Evolutionary conservation across 2,329 filamentous ascomycete species (phyloP).

Genomic region (Onygena corvina): DNA sequence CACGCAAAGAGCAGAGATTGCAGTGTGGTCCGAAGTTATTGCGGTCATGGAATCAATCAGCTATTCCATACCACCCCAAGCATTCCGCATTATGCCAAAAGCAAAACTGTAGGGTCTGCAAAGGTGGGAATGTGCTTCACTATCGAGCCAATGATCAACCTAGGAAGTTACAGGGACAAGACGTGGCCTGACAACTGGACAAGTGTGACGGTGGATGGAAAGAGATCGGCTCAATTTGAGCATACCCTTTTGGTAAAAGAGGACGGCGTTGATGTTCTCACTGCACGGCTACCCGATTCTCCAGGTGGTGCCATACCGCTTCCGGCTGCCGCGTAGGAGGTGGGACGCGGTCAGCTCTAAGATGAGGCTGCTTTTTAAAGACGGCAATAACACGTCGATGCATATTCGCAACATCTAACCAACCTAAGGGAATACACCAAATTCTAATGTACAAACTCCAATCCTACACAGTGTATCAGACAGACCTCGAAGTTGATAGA

Average conservation of each 20-base stretch:
- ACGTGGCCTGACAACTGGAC: constrained; percentile 99
- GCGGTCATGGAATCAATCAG: constrained; percentile 87
- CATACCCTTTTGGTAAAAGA: constrained; percentile 76
- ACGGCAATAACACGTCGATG: background rate
- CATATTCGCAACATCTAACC: background rate
- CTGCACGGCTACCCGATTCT: constrained; percentile 58
- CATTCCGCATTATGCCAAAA: constrained; percentile 94
- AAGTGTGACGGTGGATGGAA: constrained; percentile 81
- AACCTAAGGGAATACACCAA: no score
- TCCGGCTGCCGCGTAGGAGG: constrained; percentile 28
- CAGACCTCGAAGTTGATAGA: no score
- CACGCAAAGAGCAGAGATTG: constrained; percentile 75
- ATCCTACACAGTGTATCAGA: no score
- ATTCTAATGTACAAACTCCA: no score
- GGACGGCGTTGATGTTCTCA: constrained; percentile 68
- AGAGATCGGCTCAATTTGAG: constrained; percentile 86
- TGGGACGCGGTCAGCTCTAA: background rate
- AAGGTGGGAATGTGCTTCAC: constrained; percentile 98
- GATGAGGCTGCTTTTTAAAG: background rate
- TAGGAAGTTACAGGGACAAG: constrained; percentile 81
- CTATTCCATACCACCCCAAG: constrained; percentile 91
- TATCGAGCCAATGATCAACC: constrained; percentile 95
- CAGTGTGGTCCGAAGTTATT: constrained; percentile 90
- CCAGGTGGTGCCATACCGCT: constrained; percentile 61
- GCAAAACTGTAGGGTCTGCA: constrained; percentile 88